Conservation (phyloP, 768 basidiomycete genomes). For the Suillus spraguei region DNA sequence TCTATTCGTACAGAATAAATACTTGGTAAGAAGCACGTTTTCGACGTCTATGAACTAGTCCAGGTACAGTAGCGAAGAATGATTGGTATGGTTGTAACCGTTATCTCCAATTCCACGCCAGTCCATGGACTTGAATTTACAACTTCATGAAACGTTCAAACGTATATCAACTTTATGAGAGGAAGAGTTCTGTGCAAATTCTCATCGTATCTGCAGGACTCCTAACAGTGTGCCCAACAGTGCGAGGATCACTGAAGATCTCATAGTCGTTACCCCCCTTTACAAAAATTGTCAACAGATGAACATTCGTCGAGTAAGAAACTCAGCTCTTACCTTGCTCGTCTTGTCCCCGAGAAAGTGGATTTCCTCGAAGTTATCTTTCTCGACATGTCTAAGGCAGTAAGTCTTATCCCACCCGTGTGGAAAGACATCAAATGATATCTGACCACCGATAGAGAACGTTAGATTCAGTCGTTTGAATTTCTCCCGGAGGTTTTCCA, state of each 20-base stretch:
- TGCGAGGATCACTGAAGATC: slow-evolving; percentile 79
- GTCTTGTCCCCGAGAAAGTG: slow-evolving; percentile 99
- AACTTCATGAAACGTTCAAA: not conserved
- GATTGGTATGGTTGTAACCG: not conserved
- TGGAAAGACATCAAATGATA: slow-evolving; percentile 93
- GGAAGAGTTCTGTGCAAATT: too few species aligned
- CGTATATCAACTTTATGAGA: slow-evolving; percentile 18
- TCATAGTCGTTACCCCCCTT: slow-evolving; percentile 98
- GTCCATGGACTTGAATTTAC: not conserved
- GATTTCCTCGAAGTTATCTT: slow-evolving; percentile 89
- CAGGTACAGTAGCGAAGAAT: not conserved
- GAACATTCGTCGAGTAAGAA: not conserved
- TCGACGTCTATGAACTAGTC: too few species aligned
- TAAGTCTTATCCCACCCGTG: slow-evolving; percentile 98
- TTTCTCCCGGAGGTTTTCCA: too few species aligned
- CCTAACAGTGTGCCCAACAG: too few species aligned
- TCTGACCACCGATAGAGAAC: too few species aligned
- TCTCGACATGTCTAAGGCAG: slow-evolving; percentile 77
- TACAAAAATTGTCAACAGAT: slow-evolving; percentile 9
- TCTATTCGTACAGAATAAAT: too few species aligned
- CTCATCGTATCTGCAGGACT: too few species aligned
- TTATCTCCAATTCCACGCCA: not conserved
- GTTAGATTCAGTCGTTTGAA: too few species aligned
- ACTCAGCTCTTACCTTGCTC: slow-evolving; percentile 46
- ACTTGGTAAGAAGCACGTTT: too few species aligned